A percentile compares a stretch with the other conserved stretches of the same genome.
phyloP scores from a whole-genome alignment of 140 eudicot genomes.

The Flaveria floridana region DNA sequence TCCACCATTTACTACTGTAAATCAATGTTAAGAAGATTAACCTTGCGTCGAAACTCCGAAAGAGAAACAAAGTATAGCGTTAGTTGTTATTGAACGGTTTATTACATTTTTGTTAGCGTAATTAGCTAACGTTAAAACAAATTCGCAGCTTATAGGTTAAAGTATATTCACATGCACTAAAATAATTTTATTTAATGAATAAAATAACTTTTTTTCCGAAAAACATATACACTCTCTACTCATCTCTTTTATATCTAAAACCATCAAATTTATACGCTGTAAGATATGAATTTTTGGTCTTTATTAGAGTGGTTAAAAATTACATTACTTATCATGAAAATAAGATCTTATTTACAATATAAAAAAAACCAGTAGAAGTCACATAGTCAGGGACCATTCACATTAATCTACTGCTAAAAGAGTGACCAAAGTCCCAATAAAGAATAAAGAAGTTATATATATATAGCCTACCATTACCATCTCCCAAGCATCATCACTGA shows the following conservation, averaged over 20 bases:
- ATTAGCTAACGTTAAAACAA: no score
- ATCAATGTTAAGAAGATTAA: not conserved
- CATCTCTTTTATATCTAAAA: no score
- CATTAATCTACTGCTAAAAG: slow-evolving; percentile 47
- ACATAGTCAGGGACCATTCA: slow-evolving; percentile 30
- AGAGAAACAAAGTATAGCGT: not conserved
- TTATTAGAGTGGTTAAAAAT: no score
- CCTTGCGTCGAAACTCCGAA: no score
- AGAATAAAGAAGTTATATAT: slow-evolving; percentile 29
- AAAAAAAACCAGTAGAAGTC: no score
- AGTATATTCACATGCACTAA: no score
- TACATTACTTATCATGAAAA: no score
- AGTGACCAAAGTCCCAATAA: slow-evolving; percentile 48
- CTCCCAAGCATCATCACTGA: not conserved
- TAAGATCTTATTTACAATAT: no score
- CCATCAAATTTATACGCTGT: no score
- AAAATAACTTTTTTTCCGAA: not conserved
- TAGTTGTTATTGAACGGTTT: not conserved
- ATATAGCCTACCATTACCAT: slow-evolving; percentile 24
- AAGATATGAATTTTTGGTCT: no score
- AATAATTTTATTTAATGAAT: not conserved
- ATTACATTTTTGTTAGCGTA: not conserved
- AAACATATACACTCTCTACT: no score
- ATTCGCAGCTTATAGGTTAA: no score
- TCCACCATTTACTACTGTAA: not conserved